Percentiles rank a stretch among this genome's conserved stretches.
phyloP scores from a whole-genome alignment of 148 eudicot genomes.

The Agrostemma githago region DNA sequence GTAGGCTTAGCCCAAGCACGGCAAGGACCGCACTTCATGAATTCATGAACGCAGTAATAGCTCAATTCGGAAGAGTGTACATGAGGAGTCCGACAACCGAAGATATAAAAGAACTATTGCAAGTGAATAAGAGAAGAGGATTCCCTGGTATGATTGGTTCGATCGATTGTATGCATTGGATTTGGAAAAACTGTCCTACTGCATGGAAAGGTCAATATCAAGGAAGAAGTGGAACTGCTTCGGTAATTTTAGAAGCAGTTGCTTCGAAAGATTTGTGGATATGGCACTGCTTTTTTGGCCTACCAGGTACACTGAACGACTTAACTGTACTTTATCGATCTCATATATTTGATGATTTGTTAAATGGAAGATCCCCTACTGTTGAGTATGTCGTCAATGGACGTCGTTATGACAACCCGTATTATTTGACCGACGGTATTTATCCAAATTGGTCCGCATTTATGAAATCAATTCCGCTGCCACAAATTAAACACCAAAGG shows the following conservation, averaged over 20 bases:
- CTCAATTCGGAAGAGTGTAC: neutral
- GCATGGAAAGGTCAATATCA: slow-evolving; percentile 1
- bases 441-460: neutral
- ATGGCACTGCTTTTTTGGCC: neutral
- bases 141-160: neutral
- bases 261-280: neutral
- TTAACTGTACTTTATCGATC: neutral
- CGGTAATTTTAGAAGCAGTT: neutral
- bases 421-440: neutral
- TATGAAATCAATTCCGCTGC: neutral
- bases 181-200: neutral
- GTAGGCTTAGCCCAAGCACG: neutral
- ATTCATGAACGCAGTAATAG: neutral
- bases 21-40: neutral
- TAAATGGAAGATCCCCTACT: neutral
- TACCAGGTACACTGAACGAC: no score
- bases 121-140: neutral
- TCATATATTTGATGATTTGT: neutral
- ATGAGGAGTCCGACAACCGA: neutral
- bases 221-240: neutral
- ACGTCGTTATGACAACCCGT: neutral
- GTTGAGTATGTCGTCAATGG: neutral
- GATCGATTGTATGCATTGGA: slow-evolving; percentile 2
- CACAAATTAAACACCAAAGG: neutral
- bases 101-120: neutral